Evolutionary conservation across 352 stramenopile species (phyloP).

Genomic region (Globisporangium middletonii): DNA sequence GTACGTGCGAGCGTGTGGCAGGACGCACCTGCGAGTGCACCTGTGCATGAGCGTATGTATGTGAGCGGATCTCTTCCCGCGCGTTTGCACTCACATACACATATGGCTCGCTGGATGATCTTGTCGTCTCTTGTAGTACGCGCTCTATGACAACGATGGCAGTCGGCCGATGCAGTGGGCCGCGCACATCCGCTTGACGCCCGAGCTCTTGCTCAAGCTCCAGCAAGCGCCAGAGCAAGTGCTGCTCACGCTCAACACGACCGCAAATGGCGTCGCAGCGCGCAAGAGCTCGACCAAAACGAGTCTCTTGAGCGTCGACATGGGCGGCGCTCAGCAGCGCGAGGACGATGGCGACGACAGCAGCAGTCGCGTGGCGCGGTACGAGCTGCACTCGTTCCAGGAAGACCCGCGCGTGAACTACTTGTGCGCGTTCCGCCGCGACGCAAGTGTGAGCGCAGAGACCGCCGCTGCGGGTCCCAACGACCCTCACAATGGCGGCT

Average conservation of each 20-base stretch:
- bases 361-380: constrained; percentile 26
- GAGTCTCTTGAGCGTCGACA: constrained; percentile 44
- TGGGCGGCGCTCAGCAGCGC: constrained; percentile 1
- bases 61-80: neutral
- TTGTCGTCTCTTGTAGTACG: constrained; percentile 37
- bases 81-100: neutral
- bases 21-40: no score
- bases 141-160: constrained; percentile 48
- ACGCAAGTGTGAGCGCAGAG: neutral
- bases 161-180: constrained; percentile 37
- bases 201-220: constrained; percentile 63
- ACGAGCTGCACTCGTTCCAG: constrained; percentile 72
- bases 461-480: neutral
- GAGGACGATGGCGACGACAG: constrained; percentile 7
- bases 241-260: constrained; percentile 24
- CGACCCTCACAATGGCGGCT: constrained; percentile 17
- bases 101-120: neutral
- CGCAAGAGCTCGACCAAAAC: constrained; percentile 28
- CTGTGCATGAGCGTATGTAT: no score
- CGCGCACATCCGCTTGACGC: constrained; percentile 67
- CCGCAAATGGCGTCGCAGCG: constrained; percentile 3
- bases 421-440: constrained; percentile 44
- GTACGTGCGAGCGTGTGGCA: no score
- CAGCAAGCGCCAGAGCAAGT: constrained; percentile 24
- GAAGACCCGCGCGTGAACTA: constrained; percentile 69